Base-by-base conservation (phyloP, 345 rosid genomes). In the Garcia nutans region DNA sequence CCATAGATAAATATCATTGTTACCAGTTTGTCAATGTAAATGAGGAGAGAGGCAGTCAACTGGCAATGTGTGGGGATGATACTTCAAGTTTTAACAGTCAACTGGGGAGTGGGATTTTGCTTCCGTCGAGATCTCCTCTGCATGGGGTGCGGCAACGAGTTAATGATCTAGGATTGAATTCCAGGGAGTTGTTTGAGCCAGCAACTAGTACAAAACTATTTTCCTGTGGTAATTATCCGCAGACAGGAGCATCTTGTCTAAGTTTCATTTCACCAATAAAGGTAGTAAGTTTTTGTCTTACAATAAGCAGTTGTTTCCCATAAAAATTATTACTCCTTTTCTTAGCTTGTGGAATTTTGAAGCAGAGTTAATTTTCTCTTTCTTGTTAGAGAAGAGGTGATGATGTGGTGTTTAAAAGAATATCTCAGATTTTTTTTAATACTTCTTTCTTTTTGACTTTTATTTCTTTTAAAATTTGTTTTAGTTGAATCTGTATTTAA, bases 81-180 rank as follows among this genome's bases (percentile, higher is more conserved):
- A 76, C 74, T 76, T 81, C 88, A 28, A 84, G 77, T 85, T 52
- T 84, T 55, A 78, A 75, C 83, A 78, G 74, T 26, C 79, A 81
- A 62, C 86, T 81, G 71, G 90, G 94, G 72, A 85, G 87, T 77
- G 92, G 44, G 42, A 58, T 59, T 45, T 59, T 68, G 28, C 68
- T 47, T 13, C 61, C 50, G 26, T 8, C 16, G 33, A 55, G 13
- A 47, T 52, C 65, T 37, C 58, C 57, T 54, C 24, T 12, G n/a
- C 52, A 45, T 41, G 57, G 26, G 19, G 42, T 57, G 23, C 42
- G 17, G 49, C 60, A 31, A 65, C 61, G 28, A 9, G 31, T 37
- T 70, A 42, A 59, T 31, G 64, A 41, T 33, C 65, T 44, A 42
- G 64, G 45, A 60, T 65, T 70, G 49, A 50, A 19, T 62, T 55